phyloP scores from a whole-genome alignment of 192 early-diverging fungal species.

The Backusella macrospora region DNA sequence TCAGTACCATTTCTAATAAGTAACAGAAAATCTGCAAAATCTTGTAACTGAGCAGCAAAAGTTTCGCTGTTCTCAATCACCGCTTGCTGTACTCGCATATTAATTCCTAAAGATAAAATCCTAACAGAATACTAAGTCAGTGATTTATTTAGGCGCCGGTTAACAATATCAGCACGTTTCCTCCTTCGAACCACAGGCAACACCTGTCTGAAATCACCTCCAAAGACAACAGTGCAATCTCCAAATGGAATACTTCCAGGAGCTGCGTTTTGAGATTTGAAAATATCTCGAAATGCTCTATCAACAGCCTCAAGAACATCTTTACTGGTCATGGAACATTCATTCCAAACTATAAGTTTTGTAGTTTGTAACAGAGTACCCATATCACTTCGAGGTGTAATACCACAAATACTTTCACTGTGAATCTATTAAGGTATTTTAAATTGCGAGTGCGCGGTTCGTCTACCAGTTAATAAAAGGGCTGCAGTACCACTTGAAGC shows the following conservation, averaged over 20 bases:
- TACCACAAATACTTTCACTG: background rate
- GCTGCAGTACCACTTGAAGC: slow-evolving; percentile 3
- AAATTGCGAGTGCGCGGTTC: slow-evolving; percentile 1
- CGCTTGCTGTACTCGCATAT: too few species aligned
- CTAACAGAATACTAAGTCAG: too few species aligned
- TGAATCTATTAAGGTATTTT: background rate
- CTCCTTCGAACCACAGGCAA: background rate
- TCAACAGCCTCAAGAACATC: slow-evolving; percentile 20
- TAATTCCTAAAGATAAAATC: too few species aligned
- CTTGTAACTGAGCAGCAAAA: too few species aligned
- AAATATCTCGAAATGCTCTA: background rate
- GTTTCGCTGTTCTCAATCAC: too few species aligned
- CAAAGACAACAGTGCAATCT: background rate
- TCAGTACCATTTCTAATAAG: too few species aligned
- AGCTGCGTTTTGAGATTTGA: background rate
- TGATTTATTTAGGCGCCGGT: too few species aligned
- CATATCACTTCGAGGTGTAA: background rate
- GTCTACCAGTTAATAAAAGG: background rate
- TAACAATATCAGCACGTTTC: background rate
- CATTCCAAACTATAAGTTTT: slow-evolving; percentile 12
- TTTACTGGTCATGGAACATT: slow-evolving; percentile 1
- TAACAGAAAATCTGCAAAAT: too few species aligned
- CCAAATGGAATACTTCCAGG: background rate
- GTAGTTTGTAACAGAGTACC: background rate
- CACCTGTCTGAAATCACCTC: slow-evolving; percentile 7